These are phyloP conservation scores for Phytophthora aleatoria DNA, from an alignment of 352 stramenopile species.

Conservation along the genomic window DNA sequence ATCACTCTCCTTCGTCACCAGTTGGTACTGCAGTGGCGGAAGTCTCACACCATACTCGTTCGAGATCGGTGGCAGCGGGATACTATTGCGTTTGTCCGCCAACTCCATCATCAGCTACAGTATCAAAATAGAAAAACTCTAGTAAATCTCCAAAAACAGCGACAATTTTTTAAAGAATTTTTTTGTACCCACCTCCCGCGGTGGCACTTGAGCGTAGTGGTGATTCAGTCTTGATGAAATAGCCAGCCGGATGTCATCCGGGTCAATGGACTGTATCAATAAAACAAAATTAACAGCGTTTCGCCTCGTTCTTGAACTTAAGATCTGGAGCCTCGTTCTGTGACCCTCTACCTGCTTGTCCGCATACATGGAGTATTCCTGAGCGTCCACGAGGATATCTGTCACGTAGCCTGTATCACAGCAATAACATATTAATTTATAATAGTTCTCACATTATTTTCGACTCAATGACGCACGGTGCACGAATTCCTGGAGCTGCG, in stretches of 20 bases:
- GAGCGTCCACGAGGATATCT: slow-evolving; percentile 83
- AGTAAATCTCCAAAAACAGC: slow-evolving; percentile 4
- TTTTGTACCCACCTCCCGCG: slow-evolving; percentile 57
- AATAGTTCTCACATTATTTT: neutral
- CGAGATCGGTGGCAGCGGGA: slow-evolving; percentile 76
- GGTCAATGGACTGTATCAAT: slow-evolving; percentile 56
- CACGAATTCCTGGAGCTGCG: slow-evolving; percentile 84
- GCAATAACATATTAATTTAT: neutral
- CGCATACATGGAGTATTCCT: slow-evolving; percentile 84
- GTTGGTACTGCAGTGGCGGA: slow-evolving; percentile 68
- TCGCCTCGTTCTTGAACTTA: slow-evolving; percentile 1
- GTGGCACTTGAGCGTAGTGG: slow-evolving; percentile 75
- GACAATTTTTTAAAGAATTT: neutral
- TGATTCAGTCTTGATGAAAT: slow-evolving; percentile 81
- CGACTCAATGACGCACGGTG: slow-evolving; percentile 49
- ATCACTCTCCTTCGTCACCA: slow-evolving; percentile 76
- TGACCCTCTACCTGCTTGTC: slow-evolving; percentile 56
- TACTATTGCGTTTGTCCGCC: slow-evolving; percentile 81
- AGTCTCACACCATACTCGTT: slow-evolving; percentile 86
- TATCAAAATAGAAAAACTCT: slow-evolving; percentile 7
- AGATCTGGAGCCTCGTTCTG: neutral
- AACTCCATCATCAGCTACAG: slow-evolving; percentile 85
- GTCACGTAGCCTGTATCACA: slow-evolving; percentile 68
- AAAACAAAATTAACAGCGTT: slow-evolving; percentile 10
- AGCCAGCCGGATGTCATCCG: slow-evolving; percentile 78